Evolutionary conservation across 192 early-diverging fungal species (phyloP).

Genomic region (Backusella psychrophila): DNA sequence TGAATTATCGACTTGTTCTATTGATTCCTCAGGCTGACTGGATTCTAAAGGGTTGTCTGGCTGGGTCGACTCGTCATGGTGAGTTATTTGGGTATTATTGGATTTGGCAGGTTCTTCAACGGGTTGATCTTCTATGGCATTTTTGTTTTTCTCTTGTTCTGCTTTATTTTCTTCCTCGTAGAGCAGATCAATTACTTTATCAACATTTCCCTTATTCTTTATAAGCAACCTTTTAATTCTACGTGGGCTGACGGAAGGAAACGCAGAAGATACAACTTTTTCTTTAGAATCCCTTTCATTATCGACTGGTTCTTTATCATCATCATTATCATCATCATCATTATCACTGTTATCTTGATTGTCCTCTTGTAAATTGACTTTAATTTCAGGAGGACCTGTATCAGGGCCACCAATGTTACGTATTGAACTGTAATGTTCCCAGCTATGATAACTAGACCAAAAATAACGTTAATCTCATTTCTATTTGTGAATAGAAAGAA

Average conservation of each 20-base stretch:
- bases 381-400: slow-evolving; percentile 60
- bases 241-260: slow-evolving; percentile 44
- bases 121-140: neutral
- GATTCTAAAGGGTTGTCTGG: neutral
- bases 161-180: slow-evolving; percentile 17
- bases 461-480: neutral
- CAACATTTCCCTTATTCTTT: slow-evolving; percentile 41
- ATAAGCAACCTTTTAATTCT: slow-evolving; percentile 50
- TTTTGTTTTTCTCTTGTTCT: neutral
- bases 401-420: slow-evolving; percentile 63
- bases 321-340: slow-evolving; percentile 23
- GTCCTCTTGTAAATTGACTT: slow-evolving; percentile 13
- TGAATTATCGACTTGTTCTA: neutral
- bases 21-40: neutral
- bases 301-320: slow-evolving; percentile 15
- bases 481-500: too few species aligned
- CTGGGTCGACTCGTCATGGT: neutral
- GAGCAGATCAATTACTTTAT: slow-evolving; percentile 55
- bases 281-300: slow-evolving; percentile 41
- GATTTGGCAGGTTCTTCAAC: neutral
- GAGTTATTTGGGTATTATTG: neutral
- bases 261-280: slow-evolving; percentile 55
- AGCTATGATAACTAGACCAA: slow-evolving; percentile 59
- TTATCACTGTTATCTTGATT: neutral
- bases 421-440: slow-evolving; percentile 78